Evolutionary conservation across 1,284 basidiomycete species (phyloP), one percentile per base, ranked within the genome.

Genomic region (Phylloporus gajari): DNA sequence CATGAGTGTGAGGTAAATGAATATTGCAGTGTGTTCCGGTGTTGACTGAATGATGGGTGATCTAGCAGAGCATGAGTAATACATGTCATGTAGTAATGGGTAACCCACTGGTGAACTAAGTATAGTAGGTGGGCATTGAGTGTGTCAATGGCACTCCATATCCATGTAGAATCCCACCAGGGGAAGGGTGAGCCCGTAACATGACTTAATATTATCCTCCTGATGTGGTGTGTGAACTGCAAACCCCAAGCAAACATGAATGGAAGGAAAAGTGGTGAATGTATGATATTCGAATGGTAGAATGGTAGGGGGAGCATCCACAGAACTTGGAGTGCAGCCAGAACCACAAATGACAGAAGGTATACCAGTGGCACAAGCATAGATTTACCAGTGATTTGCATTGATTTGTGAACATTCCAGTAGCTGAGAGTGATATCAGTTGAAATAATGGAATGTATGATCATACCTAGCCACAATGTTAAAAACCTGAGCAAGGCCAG

Each of bases 201-300:
- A 83, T 99, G 97, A 0, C 97, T 95, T 48, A 98, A 85, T 80
- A 99, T 99, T 85, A 99, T 94, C 75, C 94, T 87, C 51, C 96
- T 95, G 61, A 98, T 97, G 79, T 94, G 92, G 82, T 95, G 93
- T 30, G 94, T 91, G 75, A 95, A 96, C 78, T 93, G 91, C 65
- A 96, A 84, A 32, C 95, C 97, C 96, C 97, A 99, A 61, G 93
- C 93, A 75, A 91, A 92, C 27, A 97, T 83, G 87, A 97, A 97
- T 1, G 97, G 95, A 9, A 99, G 84, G 78, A 98, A 92, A 30
- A 93, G 87, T 3, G 91, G 84, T 1, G 91, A 91, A 76, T 90
- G 83, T 66, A 93, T 82, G 80, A 93, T 90, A 42, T 83, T 85
- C 2, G 89, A 89, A 72, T 88, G 83, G 70, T 85, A 81, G 75